Evolutionary conservation across 495 filamentous ascomycete genomes (phyloP).

Genomic region (Tirmania nivea): DNA sequence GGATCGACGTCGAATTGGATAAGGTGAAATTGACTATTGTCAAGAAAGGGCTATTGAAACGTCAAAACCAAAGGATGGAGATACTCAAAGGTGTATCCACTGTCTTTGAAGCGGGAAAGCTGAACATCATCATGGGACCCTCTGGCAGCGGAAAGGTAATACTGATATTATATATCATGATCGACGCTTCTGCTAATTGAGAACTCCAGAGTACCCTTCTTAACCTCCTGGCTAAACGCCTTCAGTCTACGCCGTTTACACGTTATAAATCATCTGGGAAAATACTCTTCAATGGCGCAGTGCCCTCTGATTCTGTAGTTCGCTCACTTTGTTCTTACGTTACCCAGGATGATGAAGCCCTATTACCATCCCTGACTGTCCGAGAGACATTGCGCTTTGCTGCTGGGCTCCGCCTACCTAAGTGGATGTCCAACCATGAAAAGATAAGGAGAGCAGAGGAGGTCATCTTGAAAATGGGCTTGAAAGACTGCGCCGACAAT

Average conservation of each 20-base stretch:
- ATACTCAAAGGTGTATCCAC: slow-evolving; percentile 44
- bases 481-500: slow-evolving; percentile 58
- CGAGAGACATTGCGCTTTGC: slow-evolving; percentile 49
- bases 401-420: slow-evolving; percentile 43
- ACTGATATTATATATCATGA: neutral
- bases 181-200: neutral
- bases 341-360: slow-evolving; percentile 52
- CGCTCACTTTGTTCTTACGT: slow-evolving; percentile 52
- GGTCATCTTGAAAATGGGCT: slow-evolving; percentile 47
- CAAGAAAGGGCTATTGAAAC: slow-evolving; percentile 30
- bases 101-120: slow-evolving; percentile 35
- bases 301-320: slow-evolving; percentile 40
- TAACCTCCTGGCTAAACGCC: slow-evolving; percentile 42
- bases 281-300: slow-evolving; percentile 44
- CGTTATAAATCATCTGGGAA: slow-evolving; percentile 33
- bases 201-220: slow-evolving; percentile 33
- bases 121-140: slow-evolving; percentile 63
- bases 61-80: slow-evolving; percentile 26
- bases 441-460: slow-evolving; percentile 46
- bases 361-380: slow-evolving; percentile 51
- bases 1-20: slow-evolving; percentile 37
- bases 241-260: slow-evolving; percentile 33
- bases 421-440: slow-evolving; percentile 40
- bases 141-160: slow-evolving; percentile 43
- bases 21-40: slow-evolving; percentile 39